These are phyloP conservation scores for Leccinum pachyderme DNA, from an alignment of 1,284 basidiomycete genomes.

Conservation along the genomic window DNA sequence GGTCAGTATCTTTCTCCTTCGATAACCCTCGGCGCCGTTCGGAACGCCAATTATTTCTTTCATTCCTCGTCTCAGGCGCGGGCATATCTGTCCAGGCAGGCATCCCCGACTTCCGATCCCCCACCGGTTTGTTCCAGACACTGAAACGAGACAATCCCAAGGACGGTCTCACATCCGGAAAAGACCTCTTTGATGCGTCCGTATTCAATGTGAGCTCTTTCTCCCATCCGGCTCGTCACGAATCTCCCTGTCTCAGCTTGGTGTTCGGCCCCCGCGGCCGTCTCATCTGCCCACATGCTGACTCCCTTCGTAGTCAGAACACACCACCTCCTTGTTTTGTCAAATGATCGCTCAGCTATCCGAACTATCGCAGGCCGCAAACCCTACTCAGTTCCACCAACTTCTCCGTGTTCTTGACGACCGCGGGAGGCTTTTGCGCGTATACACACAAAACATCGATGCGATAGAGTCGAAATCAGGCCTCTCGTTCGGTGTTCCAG, in stretches of 20 bases:
- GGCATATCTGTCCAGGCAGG: conserved; percentile 89
- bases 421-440: conserved; percentile 76
- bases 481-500: conserved; percentile 74
- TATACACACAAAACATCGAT: conserved; percentile 96
- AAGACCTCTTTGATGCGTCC: conserved; percentile 89
- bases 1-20: conserved; percentile 49
- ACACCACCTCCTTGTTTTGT: conserved; percentile 78
- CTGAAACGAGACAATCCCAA: conserved; percentile 78
- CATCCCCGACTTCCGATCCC: conserved; percentile 91
- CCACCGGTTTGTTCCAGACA: conserved; percentile 79
- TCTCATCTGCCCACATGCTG: conserved; percentile 13
- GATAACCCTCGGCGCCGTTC: conserved; percentile 11
- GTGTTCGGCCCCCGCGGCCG: background rate
- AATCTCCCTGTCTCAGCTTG: background rate
- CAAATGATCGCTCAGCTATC: conserved; percentile 87
- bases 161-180: conserved; percentile 71
- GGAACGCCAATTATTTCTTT: conserved; percentile 7
- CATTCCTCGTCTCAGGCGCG: conserved; percentile 57
- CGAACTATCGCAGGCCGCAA: conserved; percentile 67
- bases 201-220: conserved; percentile 75
- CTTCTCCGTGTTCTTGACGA: conserved; percentile 76
- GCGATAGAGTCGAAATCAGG: conserved; percentile 85
- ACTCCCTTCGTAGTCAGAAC: conserved; percentile 53
- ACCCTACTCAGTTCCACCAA: conserved; percentile 83
- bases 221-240: background rate